phyloP scores from a whole-genome alignment of 495 filamentous ascomycete genomes.

The Corynascus novoguineensis region DNA sequence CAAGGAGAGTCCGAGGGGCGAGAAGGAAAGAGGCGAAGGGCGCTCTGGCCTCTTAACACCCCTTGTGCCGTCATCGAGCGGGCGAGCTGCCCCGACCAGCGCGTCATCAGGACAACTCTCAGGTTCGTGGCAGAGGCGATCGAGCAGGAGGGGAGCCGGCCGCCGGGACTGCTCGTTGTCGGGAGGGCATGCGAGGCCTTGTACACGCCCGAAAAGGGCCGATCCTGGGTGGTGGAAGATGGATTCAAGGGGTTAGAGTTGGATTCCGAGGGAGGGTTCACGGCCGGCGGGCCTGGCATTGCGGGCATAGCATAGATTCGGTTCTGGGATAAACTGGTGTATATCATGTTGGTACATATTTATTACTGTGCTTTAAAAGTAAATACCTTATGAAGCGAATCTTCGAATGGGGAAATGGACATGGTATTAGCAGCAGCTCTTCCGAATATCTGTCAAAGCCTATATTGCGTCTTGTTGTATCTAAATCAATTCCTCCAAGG shows the following conservation, averaged over 20 bases:
- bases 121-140: conserved; percentile 73
- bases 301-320: conserved; percentile 12
- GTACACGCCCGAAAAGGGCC: conserved; percentile 44
- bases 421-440: too few species aligned
- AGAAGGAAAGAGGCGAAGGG: conserved; percentile 19
- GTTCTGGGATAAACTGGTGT: neutral
- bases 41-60: conserved; percentile 50
- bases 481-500: too few species aligned
- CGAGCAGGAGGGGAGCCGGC: conserved; percentile 82
- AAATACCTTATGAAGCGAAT: too few species aligned
- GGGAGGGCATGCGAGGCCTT: conserved; percentile 79
- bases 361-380: too few species aligned
- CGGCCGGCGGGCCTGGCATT: conserved; percentile 10
- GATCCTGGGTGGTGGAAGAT: conserved; percentile 84
- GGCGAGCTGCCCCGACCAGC: conserved; percentile 90
- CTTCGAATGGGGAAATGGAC: too few species aligned
- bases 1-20: conserved; percentile 16
- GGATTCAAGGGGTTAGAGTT: conserved; percentile 64
- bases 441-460: too few species aligned
- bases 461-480: too few species aligned
- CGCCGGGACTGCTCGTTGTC: conserved; percentile 86
- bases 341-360: too few species aligned
- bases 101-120: conserved; percentile 82
- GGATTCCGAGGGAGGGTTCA: conserved; percentile 13
- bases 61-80: conserved; percentile 91